Percentiles rank a stretch among this genome's conserved stretches.
These are phyloP conservation scores for Kodamaea alishanica DNA, from an alignment of 1,139 yeast species.

Conservation along the genomic window DNA sequence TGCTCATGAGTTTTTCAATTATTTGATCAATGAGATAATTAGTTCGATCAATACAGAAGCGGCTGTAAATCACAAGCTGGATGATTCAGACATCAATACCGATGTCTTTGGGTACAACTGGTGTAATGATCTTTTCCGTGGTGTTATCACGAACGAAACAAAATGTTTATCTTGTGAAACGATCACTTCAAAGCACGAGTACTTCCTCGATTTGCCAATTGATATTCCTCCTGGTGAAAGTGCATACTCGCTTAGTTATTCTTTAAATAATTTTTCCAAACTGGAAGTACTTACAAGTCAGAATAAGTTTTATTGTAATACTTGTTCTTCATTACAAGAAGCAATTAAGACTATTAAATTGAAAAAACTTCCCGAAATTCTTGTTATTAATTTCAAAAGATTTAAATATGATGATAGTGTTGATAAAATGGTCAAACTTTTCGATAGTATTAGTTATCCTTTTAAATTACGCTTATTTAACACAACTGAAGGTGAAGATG, in stretches of 20 bases:
- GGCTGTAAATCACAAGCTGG: constrained; percentile 19
- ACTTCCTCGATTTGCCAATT: constrained; percentile 79
- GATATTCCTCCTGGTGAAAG: constrained; percentile 74
- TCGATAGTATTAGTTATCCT: constrained; percentile 82
- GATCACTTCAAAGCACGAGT: constrained; percentile 79
- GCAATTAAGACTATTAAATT: constrained; percentile 91
- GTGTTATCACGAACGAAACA: constrained; percentile 80
- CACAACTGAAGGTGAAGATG: constrained; percentile 46
- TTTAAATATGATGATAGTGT: constrained; percentile 86
- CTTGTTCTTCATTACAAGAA: constrained; percentile 87
- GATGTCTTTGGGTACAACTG: constrained; percentile 28
- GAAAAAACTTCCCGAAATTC: constrained; percentile 69
- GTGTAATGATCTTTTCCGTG: constrained; percentile 78
- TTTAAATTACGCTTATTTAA: constrained; percentile 69
- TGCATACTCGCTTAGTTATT: constrained; percentile 62
- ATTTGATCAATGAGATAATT: constrained; percentile 74
- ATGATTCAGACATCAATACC: not conserved
- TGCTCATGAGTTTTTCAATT: constrained; percentile 94
- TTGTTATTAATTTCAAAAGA: constrained; percentile 82
- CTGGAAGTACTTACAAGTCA: constrained; percentile 82
- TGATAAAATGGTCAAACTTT: constrained; percentile 79
- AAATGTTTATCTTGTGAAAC: constrained; percentile 89
- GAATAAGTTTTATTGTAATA: constrained; percentile 90
- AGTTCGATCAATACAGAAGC: constrained; percentile 55
- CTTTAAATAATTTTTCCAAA: constrained; percentile 76